phyloP scores from a whole-genome alignment of 331 rosid species.

The Ulmus americana region DNA sequence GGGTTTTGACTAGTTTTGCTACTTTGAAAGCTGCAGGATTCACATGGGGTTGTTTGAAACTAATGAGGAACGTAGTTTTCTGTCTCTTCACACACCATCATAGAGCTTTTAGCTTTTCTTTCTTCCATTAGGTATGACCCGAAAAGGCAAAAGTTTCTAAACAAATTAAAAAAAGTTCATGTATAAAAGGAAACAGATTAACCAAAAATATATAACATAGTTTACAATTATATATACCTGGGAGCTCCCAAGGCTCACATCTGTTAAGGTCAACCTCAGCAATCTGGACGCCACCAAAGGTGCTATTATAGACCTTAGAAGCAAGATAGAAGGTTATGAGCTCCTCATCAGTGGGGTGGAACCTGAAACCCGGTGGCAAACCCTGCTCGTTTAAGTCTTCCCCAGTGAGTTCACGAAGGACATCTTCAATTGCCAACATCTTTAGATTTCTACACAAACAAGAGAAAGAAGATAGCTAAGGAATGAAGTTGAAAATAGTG shows the following conservation, averaged over 20 bases:
- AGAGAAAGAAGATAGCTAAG: too few species aligned
- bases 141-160: too few species aligned
- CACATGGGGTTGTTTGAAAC: too few species aligned
- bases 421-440: constrained; percentile 49
- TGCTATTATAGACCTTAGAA: constrained; percentile 43
- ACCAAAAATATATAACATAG: not conserved
- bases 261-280: constrained; percentile 67
- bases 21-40: too few species aligned
- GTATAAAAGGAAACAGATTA: not conserved
- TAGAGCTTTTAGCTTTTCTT: too few species aligned
- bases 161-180: not conserved
- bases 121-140: too few species aligned
- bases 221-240: constrained; percentile 32
- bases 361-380: constrained; percentile 79
- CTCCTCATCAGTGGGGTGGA: constrained; percentile 84
- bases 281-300: constrained; percentile 36
- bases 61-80: too few species aligned
- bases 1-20: too few species aligned
- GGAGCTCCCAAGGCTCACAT: constrained; percentile 85
- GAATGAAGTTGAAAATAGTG: not conserved
- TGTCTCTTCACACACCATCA: too few species aligned
- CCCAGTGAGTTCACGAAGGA: constrained; percentile 41
- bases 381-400: constrained; percentile 52
- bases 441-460: not conserved
- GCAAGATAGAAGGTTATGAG: constrained; percentile 61